Base-by-base conservation (phyloP, 352 stramenopile genomes). In the Peronospora belbahrii region DNA sequence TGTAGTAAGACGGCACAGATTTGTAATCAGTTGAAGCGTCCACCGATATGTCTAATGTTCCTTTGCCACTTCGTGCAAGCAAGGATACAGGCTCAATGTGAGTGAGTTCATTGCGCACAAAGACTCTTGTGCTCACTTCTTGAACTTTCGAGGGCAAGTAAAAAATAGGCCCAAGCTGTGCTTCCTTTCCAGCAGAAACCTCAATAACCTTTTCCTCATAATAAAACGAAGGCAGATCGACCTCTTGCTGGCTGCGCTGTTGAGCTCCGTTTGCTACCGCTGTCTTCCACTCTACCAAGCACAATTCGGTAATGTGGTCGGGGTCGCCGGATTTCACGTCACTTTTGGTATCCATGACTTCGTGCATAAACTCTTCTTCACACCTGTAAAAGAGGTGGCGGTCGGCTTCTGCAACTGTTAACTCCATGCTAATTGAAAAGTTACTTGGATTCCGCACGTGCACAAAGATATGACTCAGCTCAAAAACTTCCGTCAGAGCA, bases 51-150 rank as follows among this genome's bases (percentile, higher is more conserved):
- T 35, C 36, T 6, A 85, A 36, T 2, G 42, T 47, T 3, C 70
- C 74, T 49, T 65, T 56, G 0, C 68, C 75, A 50, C 70, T 83
- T 2, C 34, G 44, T 4, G 67, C 75, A 19, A 52, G 13, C 14
- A 87, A 32, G 2, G 23, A 17, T 4, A 85, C 32, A 9, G 60
- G 46, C 38, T 87, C 75, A 18, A 87, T 71, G 40, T 87, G 75
- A 2, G 75, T 77, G n/a, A 87, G 61, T 30, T 73, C 52, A 35
- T 82, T 85, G 19, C 75, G 75, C 8, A 87, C 59, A 46, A 67
- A 87, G 3, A 85, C 27, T 19, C 22, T 56, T 0, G 56, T 56
- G 13, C 48, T 32, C 9, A 77, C 42, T 28, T 65, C 37, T 17
- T 64, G 49, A 4, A 65, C 59, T 42, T 47, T 49, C 6, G 65